Evolutionary conservation across 371 early-diverging fungal genomes (phyloP).

Genomic region (Syncephalis plumigaleata): DNA sequence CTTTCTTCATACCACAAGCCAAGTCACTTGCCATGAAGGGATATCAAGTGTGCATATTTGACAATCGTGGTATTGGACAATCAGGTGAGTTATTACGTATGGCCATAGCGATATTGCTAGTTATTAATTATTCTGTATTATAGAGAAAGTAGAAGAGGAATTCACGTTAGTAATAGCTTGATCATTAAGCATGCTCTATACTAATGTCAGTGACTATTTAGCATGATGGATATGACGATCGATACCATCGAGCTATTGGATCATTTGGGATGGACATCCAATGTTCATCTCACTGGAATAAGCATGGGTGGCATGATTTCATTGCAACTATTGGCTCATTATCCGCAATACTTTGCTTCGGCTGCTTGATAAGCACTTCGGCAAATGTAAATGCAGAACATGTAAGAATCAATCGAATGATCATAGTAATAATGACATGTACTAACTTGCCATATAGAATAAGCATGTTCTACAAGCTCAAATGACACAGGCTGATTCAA

Average conservation of each 20-base stretch:
- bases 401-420: background rate
- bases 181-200: constrained; percentile 15
- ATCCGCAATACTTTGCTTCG: background rate
- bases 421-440: background rate
- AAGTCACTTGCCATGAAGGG: constrained; percentile 32
- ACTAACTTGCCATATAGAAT: background rate
- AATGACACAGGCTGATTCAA: too few species aligned
- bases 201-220: constrained; percentile 4
- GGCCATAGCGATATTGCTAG: too few species aligned
- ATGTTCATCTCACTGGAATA: constrained; percentile 47
- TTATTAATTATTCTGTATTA: too few species aligned
- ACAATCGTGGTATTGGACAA: constrained; percentile 61
- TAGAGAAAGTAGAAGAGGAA: too few species aligned
- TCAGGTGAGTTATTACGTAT: background rate
- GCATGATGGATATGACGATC: constrained; percentile 44
- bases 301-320: constrained; percentile 72
- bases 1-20: constrained; percentile 23
- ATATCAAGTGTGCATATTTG: too few species aligned
- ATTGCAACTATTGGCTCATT: constrained; percentile 17
- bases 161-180: background rate
- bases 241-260: constrained; percentile 42
- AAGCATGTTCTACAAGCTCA: background rate
- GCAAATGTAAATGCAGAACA: too few species aligned
- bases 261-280: constrained; percentile 35
- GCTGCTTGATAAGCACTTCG: background rate